Evolutionary conservation across 2,329 filamentous ascomycete genomes (phyloP).

Genomic region (Sphaerostilbella broomeana): DNA sequence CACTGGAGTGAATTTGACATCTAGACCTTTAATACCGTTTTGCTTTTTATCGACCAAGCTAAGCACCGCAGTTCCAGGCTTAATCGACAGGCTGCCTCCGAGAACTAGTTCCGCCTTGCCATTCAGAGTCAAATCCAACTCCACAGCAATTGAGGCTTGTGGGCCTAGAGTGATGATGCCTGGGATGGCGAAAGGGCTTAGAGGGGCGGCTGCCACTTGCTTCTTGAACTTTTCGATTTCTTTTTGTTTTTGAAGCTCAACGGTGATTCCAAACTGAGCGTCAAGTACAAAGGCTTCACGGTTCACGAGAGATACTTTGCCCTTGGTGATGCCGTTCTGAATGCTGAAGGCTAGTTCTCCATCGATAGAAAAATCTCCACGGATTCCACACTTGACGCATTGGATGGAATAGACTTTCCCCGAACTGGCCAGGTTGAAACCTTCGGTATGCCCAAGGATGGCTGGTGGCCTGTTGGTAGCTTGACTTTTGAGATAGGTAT

Average conservation of each 20-base stretch:
- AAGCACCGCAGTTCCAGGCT: no score
- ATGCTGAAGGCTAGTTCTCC: constrained; percentile 3
- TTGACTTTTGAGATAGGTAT: no score
- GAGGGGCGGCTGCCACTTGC: not conserved
- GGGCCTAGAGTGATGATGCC: constrained; percentile 1
- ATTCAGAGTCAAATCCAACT: not conserved
- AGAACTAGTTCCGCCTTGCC: not conserved
- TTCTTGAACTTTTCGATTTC: not conserved
- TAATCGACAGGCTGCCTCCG: not conserved
- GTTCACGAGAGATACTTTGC: not conserved
- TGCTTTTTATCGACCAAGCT: no score
- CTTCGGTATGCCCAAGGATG: no score
- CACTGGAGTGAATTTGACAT: no score
- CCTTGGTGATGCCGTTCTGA: not conserved
- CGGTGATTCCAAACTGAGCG: constrained; percentile 1
- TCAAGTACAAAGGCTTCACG: not conserved
- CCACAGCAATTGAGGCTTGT: not conserved
- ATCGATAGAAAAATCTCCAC: constrained; percentile 2
- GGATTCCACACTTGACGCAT: constrained; percentile 7
- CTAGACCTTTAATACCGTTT: no score
- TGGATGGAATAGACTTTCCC: no score
- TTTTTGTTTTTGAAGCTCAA: not conserved
- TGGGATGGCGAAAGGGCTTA: not conserved
- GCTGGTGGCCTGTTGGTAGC: no score
- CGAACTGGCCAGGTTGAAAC: no score